These are phyloP conservation scores for Daldinia loculata DNA, from an alignment of 495 filamentous ascomycete genomes.

Conservation along the genomic window DNA sequence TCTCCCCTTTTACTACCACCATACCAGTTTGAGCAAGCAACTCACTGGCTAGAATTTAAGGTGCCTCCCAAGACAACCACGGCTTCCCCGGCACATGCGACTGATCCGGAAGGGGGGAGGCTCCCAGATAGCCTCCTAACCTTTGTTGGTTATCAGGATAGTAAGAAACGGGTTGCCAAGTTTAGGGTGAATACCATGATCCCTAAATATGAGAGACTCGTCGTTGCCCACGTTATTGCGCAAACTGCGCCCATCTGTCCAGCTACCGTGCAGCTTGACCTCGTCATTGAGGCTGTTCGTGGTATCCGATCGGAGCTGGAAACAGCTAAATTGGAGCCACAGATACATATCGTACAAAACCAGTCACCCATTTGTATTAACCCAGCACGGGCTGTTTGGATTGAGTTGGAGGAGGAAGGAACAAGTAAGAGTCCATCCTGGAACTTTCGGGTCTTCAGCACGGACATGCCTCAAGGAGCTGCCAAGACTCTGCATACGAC, in stretches of 20 bases:
- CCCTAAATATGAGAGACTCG: slow-evolving; percentile 49
- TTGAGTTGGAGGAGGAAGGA: slow-evolving; percentile 45
- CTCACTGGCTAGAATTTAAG: slow-evolving; percentile 49
- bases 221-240: slow-evolving; percentile 57
- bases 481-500: slow-evolving; percentile 40
- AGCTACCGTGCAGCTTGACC: slow-evolving; percentile 56
- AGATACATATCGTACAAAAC: slow-evolving; percentile 51
- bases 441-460: slow-evolving; percentile 32
- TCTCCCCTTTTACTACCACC: slow-evolving; percentile 50
- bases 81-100: slow-evolving; percentile 1
- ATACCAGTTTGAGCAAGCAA: slow-evolving; percentile 54
- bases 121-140: slow-evolving; percentile 46
- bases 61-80: slow-evolving; percentile 22
- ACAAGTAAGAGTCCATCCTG: slow-evolving; percentile 25
- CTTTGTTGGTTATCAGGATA: slow-evolving; percentile 57
- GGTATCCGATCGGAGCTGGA: slow-evolving; percentile 49
- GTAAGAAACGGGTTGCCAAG: slow-evolving; percentile 43
- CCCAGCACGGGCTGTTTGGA: slow-evolving; percentile 49
- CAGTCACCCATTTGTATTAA: slow-evolving; percentile 55
- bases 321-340: slow-evolving; percentile 42
- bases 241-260: slow-evolving; percentile 61
- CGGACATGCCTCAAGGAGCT: slow-evolving; percentile 36
- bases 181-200: slow-evolving; percentile 61
- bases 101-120: slow-evolving; percentile 24
- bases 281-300: slow-evolving; percentile 58